Evolutionary conservation across 345 rosid genomes (phyloP), one percentile per base, ranked within the genome.

Genomic region (Acer negundo): DNA sequence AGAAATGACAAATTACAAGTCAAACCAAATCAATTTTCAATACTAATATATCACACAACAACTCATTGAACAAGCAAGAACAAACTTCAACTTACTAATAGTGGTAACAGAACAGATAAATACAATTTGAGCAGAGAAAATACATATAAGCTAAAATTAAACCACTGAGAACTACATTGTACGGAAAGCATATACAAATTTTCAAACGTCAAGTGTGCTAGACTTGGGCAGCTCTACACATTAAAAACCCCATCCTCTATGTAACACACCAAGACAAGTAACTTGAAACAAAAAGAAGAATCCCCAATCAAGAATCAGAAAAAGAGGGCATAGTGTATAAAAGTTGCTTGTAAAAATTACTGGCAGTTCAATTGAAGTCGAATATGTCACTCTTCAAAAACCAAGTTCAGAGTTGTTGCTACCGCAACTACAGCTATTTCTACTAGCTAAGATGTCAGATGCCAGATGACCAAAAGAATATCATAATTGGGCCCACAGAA

Each of bases 161-260:
- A 40, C 44, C 35, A 17, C 24, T 16, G 5, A 19, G 42, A 40
- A 40, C 15, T 58, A 35, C n/a, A 56, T 19, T 1, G 3, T 24
- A 26, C 16, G 9, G 0, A 31, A 56, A 72, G 31, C 51, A 72
- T 17, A 53, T 9, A 7, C 22, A 70, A 69, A 49, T 64, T 28
- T 8, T 23, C 16, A 46, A 51, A 70, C 73, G 23, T 8, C 8
- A 47, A 51, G 22, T 24, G 35, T 51, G 31, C 23, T 26, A 17
- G 1, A 51, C 16, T 70, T 13, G 53, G 62, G 1, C 31, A 19
- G 16, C 35, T 55, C 15, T 55, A 28, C 9, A 53, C 42, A 28
- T 70, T 17, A 56, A 38, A 40, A 72, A 17, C 65, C 65, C 31
- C 75, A 72, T 19, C 63, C 75, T 47, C n/a, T 51, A 7, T 10